phyloP scores from a whole-genome alignment of 306 rosid genomes.

The Prosopis cineraria region DNA sequence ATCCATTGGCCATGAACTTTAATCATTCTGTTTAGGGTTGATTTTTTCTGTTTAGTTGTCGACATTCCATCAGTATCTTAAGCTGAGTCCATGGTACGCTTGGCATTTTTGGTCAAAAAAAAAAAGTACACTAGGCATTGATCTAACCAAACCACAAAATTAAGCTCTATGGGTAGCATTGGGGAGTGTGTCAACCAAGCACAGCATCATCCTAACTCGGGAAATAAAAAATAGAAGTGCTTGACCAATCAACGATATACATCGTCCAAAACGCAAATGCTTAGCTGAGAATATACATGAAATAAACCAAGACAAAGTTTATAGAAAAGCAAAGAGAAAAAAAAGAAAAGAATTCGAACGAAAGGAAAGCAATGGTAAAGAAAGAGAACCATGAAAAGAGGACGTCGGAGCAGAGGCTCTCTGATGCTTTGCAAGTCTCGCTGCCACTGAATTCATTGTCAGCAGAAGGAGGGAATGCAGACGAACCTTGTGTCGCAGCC shows the following conservation, averaged over 20 bases:
- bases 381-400: constrained; percentile 51
- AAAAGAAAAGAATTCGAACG: no score
- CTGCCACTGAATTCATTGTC: constrained; percentile 60
- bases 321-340: background rate
- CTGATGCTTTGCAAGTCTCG: constrained; percentile 52
- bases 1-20: background rate
- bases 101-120: no score
- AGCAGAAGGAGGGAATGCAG: constrained; percentile 4
- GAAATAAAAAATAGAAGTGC: background rate
- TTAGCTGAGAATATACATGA: background rate
- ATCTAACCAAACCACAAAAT: background rate
- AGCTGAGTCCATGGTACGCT: background rate
- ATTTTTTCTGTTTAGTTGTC: background rate
- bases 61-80: background rate
- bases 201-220: constrained; percentile 10
- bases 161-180: background rate
- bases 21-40: background rate
- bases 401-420: constrained; percentile 45
- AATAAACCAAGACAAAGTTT: background rate
- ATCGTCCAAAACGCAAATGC: background rate
- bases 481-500: no score
- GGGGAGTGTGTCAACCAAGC: background rate
- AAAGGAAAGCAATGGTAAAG: constrained; percentile 24
- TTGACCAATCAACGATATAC: background rate
- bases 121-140: background rate